Base-by-base conservation (phyloP, 139 green algal genomes). In the Zygnema cylindricum region DNA sequence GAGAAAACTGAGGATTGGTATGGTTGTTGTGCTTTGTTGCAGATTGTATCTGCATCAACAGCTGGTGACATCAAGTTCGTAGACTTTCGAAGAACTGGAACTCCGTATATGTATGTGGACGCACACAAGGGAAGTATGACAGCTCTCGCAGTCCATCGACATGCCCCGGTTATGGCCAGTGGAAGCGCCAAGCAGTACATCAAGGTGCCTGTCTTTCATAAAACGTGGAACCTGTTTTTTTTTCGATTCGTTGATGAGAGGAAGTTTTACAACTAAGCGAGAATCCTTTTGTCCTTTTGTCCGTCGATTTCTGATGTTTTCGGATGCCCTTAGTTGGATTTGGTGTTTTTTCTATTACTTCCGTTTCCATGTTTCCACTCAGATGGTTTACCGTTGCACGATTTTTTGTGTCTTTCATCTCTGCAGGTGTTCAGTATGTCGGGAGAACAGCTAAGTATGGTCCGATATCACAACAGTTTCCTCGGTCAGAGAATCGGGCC, bases 151-250 rank as follows among this genome's bases (percentile, higher is more conserved):
- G 94, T 93, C 1, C 97, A 98, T 89, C 84, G 85, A 22, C 85
- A 95, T 79, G 95, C 96, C 0, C 94, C 94, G 1, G 92, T 98
- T 25, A 86, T 99, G 41, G 96, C 96, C 1, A 97, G 94, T 0
- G 95, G 87, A 41, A 95, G 94, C 43, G 78, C 86, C 16, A 92
- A 87, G 32, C 94, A 96, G 84, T 95, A 96, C 0, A 95, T 98
- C 43, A 97, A 97, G 85, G 88, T 98, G 1, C 96, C 55, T 90
- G n/a, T n/a, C n/a, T n/a, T n/a, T n/a, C n/a, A n/a, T n/a, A n/a
- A 1, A 86, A 93, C 43, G 49, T 78, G 11, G 63, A 55, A 1
- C 79, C 81, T n/a, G n/a, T n/a, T n/a, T n/a, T n/a, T n/a, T n/a
- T n/a, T n/a, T n/a, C n/a, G n/a, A n/a, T n/a, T n/a, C n/a, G n/a